Base-by-base conservation (phyloP, 2,329 filamentous ascomycete genomes). In the Neonectria neomacrospora region DNA sequence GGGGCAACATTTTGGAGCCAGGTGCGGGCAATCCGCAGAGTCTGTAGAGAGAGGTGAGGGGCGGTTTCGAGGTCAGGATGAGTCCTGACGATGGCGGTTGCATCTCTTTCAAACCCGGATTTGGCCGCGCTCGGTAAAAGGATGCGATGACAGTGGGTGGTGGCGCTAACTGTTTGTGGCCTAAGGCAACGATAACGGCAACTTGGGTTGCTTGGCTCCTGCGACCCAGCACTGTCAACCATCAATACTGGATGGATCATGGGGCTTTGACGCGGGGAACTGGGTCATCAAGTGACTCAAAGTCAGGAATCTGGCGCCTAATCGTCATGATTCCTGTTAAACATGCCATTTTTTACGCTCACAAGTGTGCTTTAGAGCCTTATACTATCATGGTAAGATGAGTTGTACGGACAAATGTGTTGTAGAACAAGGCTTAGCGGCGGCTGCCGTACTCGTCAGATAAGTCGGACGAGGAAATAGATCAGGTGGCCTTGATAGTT, bases 1-100 rank as follows among this genome's bases (percentile, higher is more conserved):
- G 81, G 72, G 84, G 84, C 75, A 88, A 75, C 85, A 87, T 87
- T 70, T 73, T 80, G 72, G 65, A 66, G 69, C 70, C 75, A 65
- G 70, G 65, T 62, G 68, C 69, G 63, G 64, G 60, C 56, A 57
- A 55, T 51, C 63, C 60, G 64, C 59, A 50, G 67, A 60, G 66
- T 63, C 50, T 62, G 58, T 56, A 41, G 58, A 61, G 44, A 61
- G 67, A 55, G 53, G 67, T 58, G 60, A 68, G 63, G 56, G 54
- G 64, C 55, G 63, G 62, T 42, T 64, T 69, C 57, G 68, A 61
- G 64, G 66, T 67, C 69, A 74, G 73, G 75, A 70, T 61, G 69
- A 73, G 66, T 73, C 70, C 71, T 76, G 75, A 72, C 75, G 75
- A 70, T 75, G 75, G 73, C 73, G 71, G 63, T 74, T 74, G 73